phyloP scores from a whole-genome alignment of 805 yeast genomes.

The Pichia insulana region DNA sequence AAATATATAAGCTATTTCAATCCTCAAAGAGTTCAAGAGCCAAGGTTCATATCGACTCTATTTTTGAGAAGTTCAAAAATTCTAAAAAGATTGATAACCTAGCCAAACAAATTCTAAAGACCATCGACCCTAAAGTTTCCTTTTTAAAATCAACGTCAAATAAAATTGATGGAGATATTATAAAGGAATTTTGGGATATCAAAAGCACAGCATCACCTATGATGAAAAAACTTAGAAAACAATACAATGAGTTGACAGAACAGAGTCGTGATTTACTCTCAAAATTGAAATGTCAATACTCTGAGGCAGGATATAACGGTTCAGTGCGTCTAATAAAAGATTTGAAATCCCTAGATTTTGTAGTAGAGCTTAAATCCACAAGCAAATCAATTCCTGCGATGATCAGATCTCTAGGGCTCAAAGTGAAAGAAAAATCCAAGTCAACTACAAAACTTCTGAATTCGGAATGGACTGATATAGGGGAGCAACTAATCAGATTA shows the following conservation, averaged over 20 bases:
- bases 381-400: conserved; percentile 17
- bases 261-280: conserved; percentile 4
- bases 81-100: conserved; percentile 13
- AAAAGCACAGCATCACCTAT: conserved; percentile 16
- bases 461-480: conserved; percentile 46
- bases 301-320: conserved; percentile 20
- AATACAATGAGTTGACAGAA: conserved; percentile 15
- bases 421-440: conserved; percentile 21
- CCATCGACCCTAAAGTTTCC: conserved; percentile 18
- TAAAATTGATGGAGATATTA: conserved; percentile 20
- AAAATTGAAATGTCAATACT: conserved; percentile 11
- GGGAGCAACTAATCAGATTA: conserved; percentile 36
- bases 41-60: conserved; percentile 11
- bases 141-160: conserved; percentile 12
- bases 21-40: conserved; percentile 6
- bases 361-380: conserved; percentile 22
- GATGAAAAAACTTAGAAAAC: conserved; percentile 13
- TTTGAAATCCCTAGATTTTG: conserved; percentile 19
- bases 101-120: conserved; percentile 24
- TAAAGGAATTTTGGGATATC: conserved; percentile 21
- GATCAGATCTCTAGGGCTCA: conserved; percentile 10
- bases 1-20: conserved; percentile 21
- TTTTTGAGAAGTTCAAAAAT: conserved; percentile 16
- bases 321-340: conserved; percentile 19
- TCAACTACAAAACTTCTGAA: conserved; percentile 29